These are phyloP conservation scores for Tetracladium marchalianum DNA, from an alignment of 495 filamentous ascomycete species.

Conservation along the genomic window DNA sequence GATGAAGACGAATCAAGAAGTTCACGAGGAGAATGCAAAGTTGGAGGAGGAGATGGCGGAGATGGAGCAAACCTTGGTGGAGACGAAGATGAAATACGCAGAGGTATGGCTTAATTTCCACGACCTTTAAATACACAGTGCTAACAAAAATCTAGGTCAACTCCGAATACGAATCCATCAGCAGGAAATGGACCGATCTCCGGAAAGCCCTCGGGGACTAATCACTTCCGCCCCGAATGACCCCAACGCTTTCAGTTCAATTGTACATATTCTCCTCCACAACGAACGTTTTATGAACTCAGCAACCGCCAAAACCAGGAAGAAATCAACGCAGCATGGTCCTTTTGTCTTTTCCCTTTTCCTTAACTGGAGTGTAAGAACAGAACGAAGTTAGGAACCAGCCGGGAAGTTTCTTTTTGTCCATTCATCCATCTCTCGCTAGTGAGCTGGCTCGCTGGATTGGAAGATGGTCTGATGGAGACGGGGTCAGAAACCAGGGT, in stretches of 20 bases:
- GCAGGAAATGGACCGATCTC: slow-evolving; percentile 72
- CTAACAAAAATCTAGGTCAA: slow-evolving; percentile 40
- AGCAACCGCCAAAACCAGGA: no score
- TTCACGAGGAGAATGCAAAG: slow-evolving; percentile 84
- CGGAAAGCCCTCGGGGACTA: slow-evolving; percentile 48
- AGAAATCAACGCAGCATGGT: no score
- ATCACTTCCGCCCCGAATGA: not conserved
- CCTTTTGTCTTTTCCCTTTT: no score
- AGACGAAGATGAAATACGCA: slow-evolving; percentile 89
- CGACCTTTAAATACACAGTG: not conserved
- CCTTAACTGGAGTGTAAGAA: no score
- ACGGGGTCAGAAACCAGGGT: no score
- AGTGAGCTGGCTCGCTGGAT: no score
- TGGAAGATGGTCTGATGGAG: no score
- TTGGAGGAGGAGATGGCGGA: slow-evolving; percentile 87
- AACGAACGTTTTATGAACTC: no score
- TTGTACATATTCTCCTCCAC: no score
- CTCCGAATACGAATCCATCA: slow-evolving; percentile 63
- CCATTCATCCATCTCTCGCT: no score
- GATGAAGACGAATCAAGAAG: slow-evolving; percentile 85
- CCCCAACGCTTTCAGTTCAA: not conserved
- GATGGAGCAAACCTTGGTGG: slow-evolving; percentile 89
- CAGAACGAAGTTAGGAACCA: no score
- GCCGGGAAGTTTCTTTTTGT: no score
- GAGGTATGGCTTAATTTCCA: slow-evolving; percentile 57